Evolutionary conservation across 257 asterid genomes (phyloP), one percentile per base, ranked within the genome.

Genomic region (Handroanthus guayacan): DNA sequence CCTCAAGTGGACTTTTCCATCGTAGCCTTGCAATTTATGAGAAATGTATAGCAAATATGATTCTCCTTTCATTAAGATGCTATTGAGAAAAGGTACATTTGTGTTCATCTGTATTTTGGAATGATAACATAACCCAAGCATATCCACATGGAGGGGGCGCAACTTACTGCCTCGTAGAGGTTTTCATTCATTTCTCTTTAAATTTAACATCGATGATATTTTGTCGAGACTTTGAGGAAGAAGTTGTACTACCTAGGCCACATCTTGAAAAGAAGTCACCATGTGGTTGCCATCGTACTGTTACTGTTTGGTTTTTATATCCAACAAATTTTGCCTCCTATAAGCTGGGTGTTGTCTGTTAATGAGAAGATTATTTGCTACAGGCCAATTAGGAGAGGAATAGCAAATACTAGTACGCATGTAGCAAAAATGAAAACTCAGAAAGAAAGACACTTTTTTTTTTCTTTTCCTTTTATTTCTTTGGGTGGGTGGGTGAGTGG

Each of bases 291-390:
- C 99, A 93, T 91, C 81, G 77, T 98, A 95, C 41, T 91, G 84
- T n/a, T 72, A 95, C 83, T 5, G 97, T 90, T 87, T 93, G 97
- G 82, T 60, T 91, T 84, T 93, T 95, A 80, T 85, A 82, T 76
- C 99, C 99, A 7, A 86, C 86, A 81, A 95, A 95, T n/a, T n/a
- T 80, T 84, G 97, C 85, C 82, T 91, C 88, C 76, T 78, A 82
- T 98, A 93, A 52, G 98, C 92, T 16, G 99, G 99, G 89, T 97
- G 93, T 74, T 89, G 89, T 45, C 99, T 98, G 97, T 91, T 91
- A 74, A 95, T 86, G 82, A 92, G 90, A 60, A 95, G 93, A 85
- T 92, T 95, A 84, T 92, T 92, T 67, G 98, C 98, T 13, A 89
- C 83, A 57, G 90, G 92, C 16, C 97, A 95, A 62, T 85, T 16